Percentiles rank a stretch among this genome's conserved stretches.
phyloP scores from a whole-genome alignment of 371 early-diverging fungal genomes.

The Mucor sp. region DNA sequence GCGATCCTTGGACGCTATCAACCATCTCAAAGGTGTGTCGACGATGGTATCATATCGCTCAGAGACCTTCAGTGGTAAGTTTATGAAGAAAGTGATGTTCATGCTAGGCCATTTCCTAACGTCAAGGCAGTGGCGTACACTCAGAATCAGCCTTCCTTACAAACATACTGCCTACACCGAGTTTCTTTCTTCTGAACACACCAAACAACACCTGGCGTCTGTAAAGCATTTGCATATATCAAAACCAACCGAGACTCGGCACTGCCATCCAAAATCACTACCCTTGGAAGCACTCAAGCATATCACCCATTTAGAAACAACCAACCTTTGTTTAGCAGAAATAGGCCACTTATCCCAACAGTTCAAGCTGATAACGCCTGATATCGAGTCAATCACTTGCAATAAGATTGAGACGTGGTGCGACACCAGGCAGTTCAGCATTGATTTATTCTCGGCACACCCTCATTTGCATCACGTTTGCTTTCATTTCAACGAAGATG shows the following conservation, averaged over 20 bases:
- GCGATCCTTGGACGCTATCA: constrained; percentile 22
- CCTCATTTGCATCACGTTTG: not conserved
- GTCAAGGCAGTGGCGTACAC: constrained; percentile 11
- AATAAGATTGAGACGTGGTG: constrained; percentile 29
- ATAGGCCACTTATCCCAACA: constrained; percentile 18
- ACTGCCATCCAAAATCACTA: constrained; percentile 21
- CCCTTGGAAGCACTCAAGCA: constrained; percentile 5
- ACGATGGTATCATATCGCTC: constrained; percentile 23
- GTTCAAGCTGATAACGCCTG: not conserved
- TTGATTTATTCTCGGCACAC: constrained; percentile 8
- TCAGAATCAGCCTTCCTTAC: constrained; percentile 7
- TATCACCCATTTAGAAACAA: constrained; percentile 17
- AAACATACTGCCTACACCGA: constrained; percentile 12
- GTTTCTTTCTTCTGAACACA: constrained; percentile 11
- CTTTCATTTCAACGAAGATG: constrained; percentile 18
- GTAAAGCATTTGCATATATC: constrained; percentile 13
- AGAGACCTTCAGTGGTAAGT: constrained; percentile 21
- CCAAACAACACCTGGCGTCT: not conserved
- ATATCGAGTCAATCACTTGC: constrained; percentile 6
- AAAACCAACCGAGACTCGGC: constrained; percentile 23
- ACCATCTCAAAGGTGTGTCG: constrained; percentile 18
- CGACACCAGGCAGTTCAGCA: constrained; percentile 16
- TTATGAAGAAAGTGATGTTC: not conserved
- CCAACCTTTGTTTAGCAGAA: constrained; percentile 25
- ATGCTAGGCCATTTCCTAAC: not conserved